phyloP scores from a whole-genome alignment of 805 yeast genomes.

The Schizosaccharomyces lindneri region DNA sequence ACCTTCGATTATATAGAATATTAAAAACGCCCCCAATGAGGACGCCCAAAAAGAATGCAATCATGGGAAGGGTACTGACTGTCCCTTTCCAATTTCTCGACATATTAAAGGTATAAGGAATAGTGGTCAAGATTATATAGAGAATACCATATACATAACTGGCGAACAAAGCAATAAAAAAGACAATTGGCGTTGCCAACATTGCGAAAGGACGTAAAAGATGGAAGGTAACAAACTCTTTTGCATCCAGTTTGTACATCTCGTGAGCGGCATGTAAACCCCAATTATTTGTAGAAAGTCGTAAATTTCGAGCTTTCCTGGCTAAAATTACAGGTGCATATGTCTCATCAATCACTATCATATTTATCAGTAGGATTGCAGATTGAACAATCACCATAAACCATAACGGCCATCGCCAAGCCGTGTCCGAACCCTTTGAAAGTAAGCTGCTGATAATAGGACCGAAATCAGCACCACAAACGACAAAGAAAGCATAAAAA shows the following conservation, averaged over 20 bases:
- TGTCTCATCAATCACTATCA: conserved; percentile 35
- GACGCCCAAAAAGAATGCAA: background rate
- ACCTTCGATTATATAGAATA: background rate
- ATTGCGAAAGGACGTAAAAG: conserved; percentile 42
- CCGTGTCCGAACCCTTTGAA: conserved; percentile 19
- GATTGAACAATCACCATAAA: conserved; percentile 3
- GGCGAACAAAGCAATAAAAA: background rate
- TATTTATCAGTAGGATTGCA: conserved; percentile 1
- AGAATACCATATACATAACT: background rate
- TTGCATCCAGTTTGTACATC: conserved; percentile 27
- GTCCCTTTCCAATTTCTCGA: background rate
- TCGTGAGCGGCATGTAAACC: conserved; percentile 60
- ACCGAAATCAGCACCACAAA: conserved; percentile 9
- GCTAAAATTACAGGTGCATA: conserved; percentile 45
- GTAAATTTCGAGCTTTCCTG: conserved; percentile 34
- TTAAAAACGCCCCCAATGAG: background rate
- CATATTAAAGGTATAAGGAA: background rate
- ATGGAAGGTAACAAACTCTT: conserved; percentile 37
- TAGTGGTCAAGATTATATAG: background rate
- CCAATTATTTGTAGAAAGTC: conserved; percentile 61
- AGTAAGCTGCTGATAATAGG: conserved; percentile 26
- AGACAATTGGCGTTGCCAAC: conserved; percentile 19
- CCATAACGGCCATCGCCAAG: conserved; percentile 37
- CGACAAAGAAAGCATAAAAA: background rate
- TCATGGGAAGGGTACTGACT: background rate